Percentiles rank a stretch among this genome's conserved stretches.
phyloP scores from a whole-genome alignment of 2,329 filamentous ascomycete genomes.

The Neofusicoccum umdonicola region DNA sequence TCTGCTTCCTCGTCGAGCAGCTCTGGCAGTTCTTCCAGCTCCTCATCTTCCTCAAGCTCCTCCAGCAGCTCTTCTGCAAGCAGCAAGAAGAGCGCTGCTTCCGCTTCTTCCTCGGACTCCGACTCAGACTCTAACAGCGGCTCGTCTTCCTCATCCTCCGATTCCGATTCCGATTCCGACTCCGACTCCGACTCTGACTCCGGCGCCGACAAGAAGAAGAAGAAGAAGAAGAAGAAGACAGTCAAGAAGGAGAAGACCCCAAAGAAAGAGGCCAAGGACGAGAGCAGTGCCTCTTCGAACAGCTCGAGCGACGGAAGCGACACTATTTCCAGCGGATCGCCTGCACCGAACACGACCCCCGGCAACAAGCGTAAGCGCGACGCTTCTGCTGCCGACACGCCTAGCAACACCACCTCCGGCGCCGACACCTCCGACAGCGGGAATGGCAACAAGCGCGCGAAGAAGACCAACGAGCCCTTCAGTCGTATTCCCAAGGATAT shows the following conservation, averaged over 20 bases:
- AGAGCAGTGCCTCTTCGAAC: slow-evolving; percentile 21
- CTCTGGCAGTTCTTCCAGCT: not conserved
- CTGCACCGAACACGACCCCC: slow-evolving; percentile 26
- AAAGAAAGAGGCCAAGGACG: not conserved
- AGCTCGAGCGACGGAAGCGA: slow-evolving; percentile 40
- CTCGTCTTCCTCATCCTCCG: not conserved
- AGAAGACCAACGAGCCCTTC: slow-evolving; percentile 66
- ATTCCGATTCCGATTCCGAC: not conserved
- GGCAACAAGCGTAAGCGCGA: slow-evolving; percentile 45
- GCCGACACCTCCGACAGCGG: slow-evolving; percentile 21
- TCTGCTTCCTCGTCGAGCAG: not conserved
- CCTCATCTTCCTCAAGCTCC: not conserved
- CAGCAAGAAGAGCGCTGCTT: not conserved
- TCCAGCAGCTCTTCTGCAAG: not conserved
- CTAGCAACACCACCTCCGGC: slow-evolving; percentile 26
- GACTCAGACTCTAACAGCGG: slow-evolving; percentile 12
- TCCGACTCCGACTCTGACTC: slow-evolving; percentile 13
- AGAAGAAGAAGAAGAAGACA: not conserved
- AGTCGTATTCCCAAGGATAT: slow-evolving; percentile 72
- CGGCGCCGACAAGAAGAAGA: not conserved
- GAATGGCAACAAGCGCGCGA: slow-evolving; percentile 35
- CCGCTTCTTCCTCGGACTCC: not conserved
- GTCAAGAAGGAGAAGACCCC: slow-evolving; percentile 3
- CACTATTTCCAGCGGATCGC: slow-evolving; percentile 30
- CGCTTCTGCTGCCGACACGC: slow-evolving; percentile 31